phyloP scores from a whole-genome alignment of 2,329 filamentous ascomycete species.

The Paracoccidioides brasiliensis region DNA sequence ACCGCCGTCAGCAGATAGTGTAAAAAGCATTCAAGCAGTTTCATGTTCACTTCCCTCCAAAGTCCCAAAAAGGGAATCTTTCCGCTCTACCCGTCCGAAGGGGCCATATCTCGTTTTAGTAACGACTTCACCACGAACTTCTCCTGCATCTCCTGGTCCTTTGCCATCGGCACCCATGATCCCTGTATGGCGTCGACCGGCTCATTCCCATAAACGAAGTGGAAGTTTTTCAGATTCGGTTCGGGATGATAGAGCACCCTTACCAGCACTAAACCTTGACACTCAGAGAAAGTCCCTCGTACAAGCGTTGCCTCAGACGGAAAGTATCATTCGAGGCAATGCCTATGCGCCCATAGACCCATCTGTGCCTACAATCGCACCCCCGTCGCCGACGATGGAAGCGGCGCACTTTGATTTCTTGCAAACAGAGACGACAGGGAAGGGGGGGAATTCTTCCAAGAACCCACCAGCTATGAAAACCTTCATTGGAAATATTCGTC shows the following conservation, averaged over 20 bases:
- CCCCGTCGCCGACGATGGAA: slow-evolving; percentile 33
- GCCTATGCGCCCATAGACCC: slow-evolving; percentile 70
- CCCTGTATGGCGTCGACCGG: slow-evolving; percentile 33
- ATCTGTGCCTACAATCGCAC: slow-evolving; percentile 55
- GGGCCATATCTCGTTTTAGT: slow-evolving; percentile 31
- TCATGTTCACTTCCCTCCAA: slow-evolving; percentile 48
- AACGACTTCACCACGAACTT: slow-evolving; percentile 17
- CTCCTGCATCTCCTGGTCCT: slow-evolving; percentile 18
- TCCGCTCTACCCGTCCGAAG: slow-evolving; percentile 20
- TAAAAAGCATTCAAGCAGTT: slow-evolving; percentile 42
- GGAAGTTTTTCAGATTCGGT: slow-evolving; percentile 79
- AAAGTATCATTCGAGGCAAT: slow-evolving; percentile 77
- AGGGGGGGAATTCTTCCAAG: slow-evolving; percentile 13
- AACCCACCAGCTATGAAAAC: slow-evolving; percentile 61
- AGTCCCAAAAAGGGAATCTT: slow-evolving; percentile 24
- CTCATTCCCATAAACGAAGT: slow-evolving; percentile 57
- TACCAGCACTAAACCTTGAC: slow-evolving; percentile 36
- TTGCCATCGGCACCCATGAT: slow-evolving; percentile 18
- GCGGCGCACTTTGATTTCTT: slow-evolving; percentile 17
- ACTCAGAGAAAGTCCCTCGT: slow-evolving; percentile 34
- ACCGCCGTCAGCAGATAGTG: slow-evolving; percentile 28
- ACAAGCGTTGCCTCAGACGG: slow-evolving; percentile 55
- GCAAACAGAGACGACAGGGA: background rate
- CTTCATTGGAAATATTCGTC: slow-evolving; percentile 72
- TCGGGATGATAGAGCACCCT: slow-evolving; percentile 49